Evolutionary conservation across 1,139 yeast species (phyloP).

Genomic region (Trichomonascaceae sp.): DNA sequence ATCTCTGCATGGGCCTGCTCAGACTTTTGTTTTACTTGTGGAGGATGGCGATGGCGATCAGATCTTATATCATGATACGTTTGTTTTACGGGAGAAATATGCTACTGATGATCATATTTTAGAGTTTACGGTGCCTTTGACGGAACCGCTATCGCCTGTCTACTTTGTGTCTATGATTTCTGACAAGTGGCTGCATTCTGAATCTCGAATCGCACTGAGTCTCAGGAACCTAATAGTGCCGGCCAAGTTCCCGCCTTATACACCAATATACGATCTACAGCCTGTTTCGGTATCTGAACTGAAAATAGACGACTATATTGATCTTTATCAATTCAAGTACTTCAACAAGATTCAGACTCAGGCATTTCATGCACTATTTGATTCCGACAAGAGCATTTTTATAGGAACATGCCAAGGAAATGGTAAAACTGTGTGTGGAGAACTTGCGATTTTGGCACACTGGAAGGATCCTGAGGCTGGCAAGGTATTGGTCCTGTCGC

Average conservation of each 20-base stretch:
- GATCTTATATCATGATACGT: conserved; percentile 53
- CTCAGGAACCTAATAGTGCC: conserved; percentile 57
- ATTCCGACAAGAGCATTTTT: conserved; percentile 53
- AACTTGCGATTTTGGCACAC: conserved; percentile 62
- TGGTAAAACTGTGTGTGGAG: conserved; percentile 70
- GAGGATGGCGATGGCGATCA: conserved; percentile 83
- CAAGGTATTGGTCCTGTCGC: conserved; percentile 56
- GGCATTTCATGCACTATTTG: conserved; percentile 53
- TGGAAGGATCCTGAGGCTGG: conserved; percentile 61
- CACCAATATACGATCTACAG: conserved; percentile 48
- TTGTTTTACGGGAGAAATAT: conserved; percentile 46
- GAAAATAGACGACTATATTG: conserved; percentile 41
- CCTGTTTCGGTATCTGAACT: conserved; percentile 45
- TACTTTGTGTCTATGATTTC: conserved; percentile 68
- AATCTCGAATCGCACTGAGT: conserved; percentile 54
- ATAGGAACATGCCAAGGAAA: conserved; percentile 70
- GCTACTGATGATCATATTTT: conserved; percentile 50
- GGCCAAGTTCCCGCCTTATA: conserved; percentile 59
- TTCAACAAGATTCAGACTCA: conserved; percentile 77
- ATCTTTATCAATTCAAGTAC: conserved; percentile 36
- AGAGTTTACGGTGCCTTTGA: conserved; percentile 59
- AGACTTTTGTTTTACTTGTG: conserved; percentile 61
- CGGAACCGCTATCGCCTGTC: conserved; percentile 65
- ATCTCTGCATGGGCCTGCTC: conserved; percentile 55
- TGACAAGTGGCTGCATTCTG: conserved; percentile 82